Base-by-base conservation (phyloP, 305 asterid genomes). In the Nicotiana rustica region DNA sequence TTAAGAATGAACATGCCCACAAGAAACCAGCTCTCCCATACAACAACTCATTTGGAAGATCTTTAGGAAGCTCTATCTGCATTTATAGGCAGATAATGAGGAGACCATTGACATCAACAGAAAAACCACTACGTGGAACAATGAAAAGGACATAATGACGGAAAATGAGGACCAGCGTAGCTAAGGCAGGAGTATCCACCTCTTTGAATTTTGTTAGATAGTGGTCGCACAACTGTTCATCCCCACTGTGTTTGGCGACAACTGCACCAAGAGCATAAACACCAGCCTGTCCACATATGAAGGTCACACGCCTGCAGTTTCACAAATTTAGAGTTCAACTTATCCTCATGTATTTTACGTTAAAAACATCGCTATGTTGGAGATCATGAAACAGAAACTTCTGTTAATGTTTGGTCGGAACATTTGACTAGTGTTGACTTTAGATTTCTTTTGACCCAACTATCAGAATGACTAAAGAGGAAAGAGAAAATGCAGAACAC, bases 261-360 rank as follows among this genome's bases (percentile, higher is more conserved):
- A 92, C 97, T 0, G 97, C 97, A 84, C 97, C 98, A 82, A 95
- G 96, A 79, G 98, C 93, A 77, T 67, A 94, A 56, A 92, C 94
- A 70, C 99, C 95, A 64, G 95, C 94, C 78, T 82, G 86, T 77
- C 99, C 99, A 17, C 96, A 92, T 14, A 92, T 84, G 90, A 94
- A 95, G 18, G 96, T 91, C 82, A 92, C 93, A 12, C 86, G 91
- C 87, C 97, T 92, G 86, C 84, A 87, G 81, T 86, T 85, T 55
- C 79, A 71, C 75, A 38, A 41, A 21, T 71, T 19, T 25, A 79
- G 47, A 70, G 55, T 49, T 67, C 52, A 47, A 41, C 76, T 64
- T 73, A 18, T 64, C 17, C 29, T 25, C 25, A 8, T 41, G 75
- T n/a, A 41, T 0, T 49, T 13, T 33, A 18, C 62, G 65, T 21